Conservation (phyloP, 1,139 yeast species). For the Candida sp. region DNA sequence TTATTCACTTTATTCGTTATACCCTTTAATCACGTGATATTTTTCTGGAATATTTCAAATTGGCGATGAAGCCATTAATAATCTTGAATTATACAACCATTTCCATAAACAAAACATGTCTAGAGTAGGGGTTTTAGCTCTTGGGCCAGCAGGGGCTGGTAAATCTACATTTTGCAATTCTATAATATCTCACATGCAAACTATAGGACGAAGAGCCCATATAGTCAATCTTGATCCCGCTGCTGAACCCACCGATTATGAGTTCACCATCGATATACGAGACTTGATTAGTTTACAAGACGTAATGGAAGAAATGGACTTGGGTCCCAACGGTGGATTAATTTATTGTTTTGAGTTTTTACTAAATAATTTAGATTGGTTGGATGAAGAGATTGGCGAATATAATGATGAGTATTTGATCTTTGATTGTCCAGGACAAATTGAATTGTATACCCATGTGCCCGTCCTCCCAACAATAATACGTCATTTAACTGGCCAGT, state of each 20-base stretch:
- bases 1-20: too few species aligned
- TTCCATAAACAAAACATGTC: conserved; percentile 52
- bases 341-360: conserved; percentile 91
- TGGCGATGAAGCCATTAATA: neutral
- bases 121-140: conserved; percentile 88
- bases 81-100: neutral
- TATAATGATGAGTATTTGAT: conserved; percentile 90
- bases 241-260: conserved; percentile 89
- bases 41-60: neutral
- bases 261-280: conserved; percentile 89
- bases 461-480: conserved; percentile 91
- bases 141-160: conserved; percentile 99
- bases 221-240: conserved; percentile 97
- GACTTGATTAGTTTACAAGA: conserved; percentile 89
- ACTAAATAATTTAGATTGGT: conserved; percentile 88
- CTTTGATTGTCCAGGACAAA: conserved; percentile 98
- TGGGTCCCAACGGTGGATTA: conserved; percentile 96
- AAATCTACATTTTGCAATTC: conserved; percentile 90
- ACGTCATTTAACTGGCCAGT: conserved; percentile 71
- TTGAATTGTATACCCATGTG: conserved; percentile 91
- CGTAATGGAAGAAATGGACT: conserved; percentile 93
- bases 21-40: too few species aligned
- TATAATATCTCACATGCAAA: conserved; percentile 82
- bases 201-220: conserved; percentile 90
- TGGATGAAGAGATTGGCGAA: conserved; percentile 93